These are phyloP conservation scores for Diphasiastrum complanatum DNA, from an alignment of 83 land plant genomes.

Conservation along the genomic window DNA sequence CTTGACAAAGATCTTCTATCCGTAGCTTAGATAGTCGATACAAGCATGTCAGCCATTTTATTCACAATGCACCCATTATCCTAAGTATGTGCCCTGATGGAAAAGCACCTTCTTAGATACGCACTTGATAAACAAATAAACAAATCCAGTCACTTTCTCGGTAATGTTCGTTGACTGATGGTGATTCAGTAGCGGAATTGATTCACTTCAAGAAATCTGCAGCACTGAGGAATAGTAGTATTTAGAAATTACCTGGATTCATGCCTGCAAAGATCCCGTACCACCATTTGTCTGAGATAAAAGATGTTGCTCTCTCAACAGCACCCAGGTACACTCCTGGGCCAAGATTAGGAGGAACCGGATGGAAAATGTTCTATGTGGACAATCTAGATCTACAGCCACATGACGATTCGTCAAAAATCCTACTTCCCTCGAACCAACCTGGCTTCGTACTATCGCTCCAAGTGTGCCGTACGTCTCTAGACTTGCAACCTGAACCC, in stretches of 20 bases:
- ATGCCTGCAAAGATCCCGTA: constrained; percentile 83
- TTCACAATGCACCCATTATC: too few species aligned
- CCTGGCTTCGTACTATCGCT: constrained; percentile 73
- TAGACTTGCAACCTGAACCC: constrained; percentile 74
- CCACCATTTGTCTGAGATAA: constrained; percentile 84
- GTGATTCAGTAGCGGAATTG: too few species aligned
- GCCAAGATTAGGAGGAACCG: constrained; percentile 87
- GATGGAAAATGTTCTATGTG: constrained; percentile 89
- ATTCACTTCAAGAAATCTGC: too few species aligned
- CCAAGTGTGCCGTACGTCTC: constrained; percentile 89
- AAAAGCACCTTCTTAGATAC: too few species aligned
- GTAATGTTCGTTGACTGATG: too few species aligned
- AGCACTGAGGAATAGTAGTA: too few species aligned
- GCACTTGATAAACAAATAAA: too few species aligned
- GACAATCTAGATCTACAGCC: constrained; percentile 84
- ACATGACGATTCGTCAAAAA: constrained; percentile 87
- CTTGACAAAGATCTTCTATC: too few species aligned
- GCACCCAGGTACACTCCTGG: constrained; percentile 88
- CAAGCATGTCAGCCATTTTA: too few species aligned
- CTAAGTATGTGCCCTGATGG: too few species aligned
- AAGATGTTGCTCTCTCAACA: constrained; percentile 86
- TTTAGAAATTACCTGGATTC: constrained; percentile 96
- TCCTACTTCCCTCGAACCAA: constrained; percentile 63
- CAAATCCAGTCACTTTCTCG: too few species aligned
- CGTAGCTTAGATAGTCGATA: too few species aligned